Base-by-base conservation (phyloP, 129 eudicot genomes). In the Kitagawia praeruptora region DNA sequence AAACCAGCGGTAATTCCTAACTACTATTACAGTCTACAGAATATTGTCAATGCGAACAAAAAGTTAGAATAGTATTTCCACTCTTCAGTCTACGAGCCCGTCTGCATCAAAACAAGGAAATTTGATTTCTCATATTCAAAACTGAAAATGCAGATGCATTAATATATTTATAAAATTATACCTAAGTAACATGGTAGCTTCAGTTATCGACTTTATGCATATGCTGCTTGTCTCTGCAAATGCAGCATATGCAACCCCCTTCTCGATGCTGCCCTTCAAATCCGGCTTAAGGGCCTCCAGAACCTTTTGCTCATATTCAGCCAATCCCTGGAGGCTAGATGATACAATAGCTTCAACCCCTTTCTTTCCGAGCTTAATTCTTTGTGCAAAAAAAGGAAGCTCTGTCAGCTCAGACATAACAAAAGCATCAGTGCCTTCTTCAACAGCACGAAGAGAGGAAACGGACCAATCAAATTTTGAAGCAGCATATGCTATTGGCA, bases 401-500 rank as follows among this genome's bases (percentile, higher is more conserved):
- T 90, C 93, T 0, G 93, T 89, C 42, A 92, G 21, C 45, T 89
- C 90, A 6, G 96, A 92, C 81, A 90, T 86, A 40, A 88, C 84
- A 66, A 80, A 92, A 6, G 89, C 80, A 73, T 88, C 96, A 23
- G 80, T 61, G 40, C 89, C 96, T 49, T 93, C 95, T 83, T 88
- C 96, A 27, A 92, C 91, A 39, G 97, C 96, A 37, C 96, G 84
- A 19, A 92, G 91, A 31, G 91, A 34, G 89, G 10, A 95, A 89
- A 87, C 90, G 93, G 49, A 92, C 89, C 75, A 92, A 92, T n/a
- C 89, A 77, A 92, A 92, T n/a, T 95, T 76, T 41, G 97, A 96
- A 27, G 97, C 96, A 58, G 97, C 97, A 79, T 88, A 92, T 7
- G 93, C 96, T 93, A 89, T 88, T 9, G 97, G 88, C 73, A 92